Percentiles rank a stretch among this genome's conserved stretches.
Conservation (phyloP, 208 protist species). For the Wallacemonas rigidus region DNA sequence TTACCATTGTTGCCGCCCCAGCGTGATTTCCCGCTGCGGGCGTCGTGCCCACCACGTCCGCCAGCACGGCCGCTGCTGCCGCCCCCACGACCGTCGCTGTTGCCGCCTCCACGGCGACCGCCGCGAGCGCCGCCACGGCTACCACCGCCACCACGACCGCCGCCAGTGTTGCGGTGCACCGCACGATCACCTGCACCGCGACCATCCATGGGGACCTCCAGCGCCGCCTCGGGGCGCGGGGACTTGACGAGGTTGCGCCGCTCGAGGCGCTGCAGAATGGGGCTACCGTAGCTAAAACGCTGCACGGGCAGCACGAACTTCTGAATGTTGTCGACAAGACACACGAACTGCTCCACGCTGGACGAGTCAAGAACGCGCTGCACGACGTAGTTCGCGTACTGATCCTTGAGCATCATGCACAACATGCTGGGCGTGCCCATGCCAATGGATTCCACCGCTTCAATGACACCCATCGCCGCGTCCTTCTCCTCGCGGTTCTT, state of each 20-base stretch:
- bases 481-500: conserved; percentile 79
- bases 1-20: background rate
- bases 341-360: conserved; percentile 75
- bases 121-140: background rate
- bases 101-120: background rate
- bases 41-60: conserved; percentile 3
- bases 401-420: conserved; percentile 95
- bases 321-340: conserved; percentile 86
- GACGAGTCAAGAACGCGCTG: conserved; percentile 96
- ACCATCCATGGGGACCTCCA: conserved; percentile 3
- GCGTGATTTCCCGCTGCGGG: conserved; percentile 6
- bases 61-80: background rate
- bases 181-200: background rate
- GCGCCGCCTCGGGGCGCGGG: conserved; percentile 40
- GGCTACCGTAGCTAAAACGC: conserved; percentile 95
- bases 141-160: background rate
- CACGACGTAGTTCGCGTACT: conserved; percentile 98
- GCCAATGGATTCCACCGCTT: conserved; percentile 45
- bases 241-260: conserved; percentile 70
- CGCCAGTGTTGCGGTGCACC: background rate
- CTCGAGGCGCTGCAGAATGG: conserved; percentile 95
- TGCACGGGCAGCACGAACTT: conserved; percentile 91
- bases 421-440: conserved; percentile 71
- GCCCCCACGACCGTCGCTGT: background rate
- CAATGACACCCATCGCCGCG: conserved; percentile 68